Percentiles rank a stretch among this genome's conserved stretches.
phyloP scores from a whole-genome alignment of 73 alveolate species.

The Paramecium sexaurelia region DNA sequence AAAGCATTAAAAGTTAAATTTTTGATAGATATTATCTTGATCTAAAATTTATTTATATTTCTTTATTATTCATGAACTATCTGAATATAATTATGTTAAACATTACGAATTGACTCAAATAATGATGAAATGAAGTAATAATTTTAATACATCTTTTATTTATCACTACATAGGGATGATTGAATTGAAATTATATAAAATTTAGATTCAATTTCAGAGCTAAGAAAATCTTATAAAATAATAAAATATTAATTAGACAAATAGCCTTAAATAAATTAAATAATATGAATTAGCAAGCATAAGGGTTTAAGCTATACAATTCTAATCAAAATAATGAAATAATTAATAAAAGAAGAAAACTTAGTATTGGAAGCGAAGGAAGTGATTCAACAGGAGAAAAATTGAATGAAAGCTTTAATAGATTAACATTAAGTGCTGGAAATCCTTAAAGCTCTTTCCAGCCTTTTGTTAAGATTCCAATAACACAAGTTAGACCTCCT shows the following conservation, averaged over 20 bases:
- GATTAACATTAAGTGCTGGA: constrained; percentile 3
- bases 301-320: background rate
- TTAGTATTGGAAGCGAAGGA: constrained; percentile 1
- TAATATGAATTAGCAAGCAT: background rate
- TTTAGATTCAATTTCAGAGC: background rate
- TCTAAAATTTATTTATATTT: too few relatives aligned
- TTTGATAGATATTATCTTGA: too few relatives aligned
- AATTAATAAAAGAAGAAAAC: constrained; percentile 35
- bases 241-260: background rate
- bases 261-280: background rate
- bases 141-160: too few relatives aligned
- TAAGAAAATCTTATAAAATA: background rate
- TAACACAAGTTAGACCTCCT: background rate
- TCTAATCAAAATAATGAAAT: background rate
- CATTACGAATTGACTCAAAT: too few relatives aligned
- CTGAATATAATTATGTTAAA: too few relatives aligned
- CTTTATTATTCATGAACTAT: too few relatives aligned
- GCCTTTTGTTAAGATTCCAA: constrained; percentile 17
- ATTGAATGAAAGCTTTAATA: constrained; percentile 39
- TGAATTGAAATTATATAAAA: background rate
- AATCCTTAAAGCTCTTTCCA: background rate
- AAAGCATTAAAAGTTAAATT: too few relatives aligned
- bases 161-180: too few relatives aligned
- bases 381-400: constrained; percentile 58
- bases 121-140: too few relatives aligned